Base-by-base conservation (phyloP, 1,284 basidiomycete genomes). In the Phellopilus nigrolimitatus region DNA sequence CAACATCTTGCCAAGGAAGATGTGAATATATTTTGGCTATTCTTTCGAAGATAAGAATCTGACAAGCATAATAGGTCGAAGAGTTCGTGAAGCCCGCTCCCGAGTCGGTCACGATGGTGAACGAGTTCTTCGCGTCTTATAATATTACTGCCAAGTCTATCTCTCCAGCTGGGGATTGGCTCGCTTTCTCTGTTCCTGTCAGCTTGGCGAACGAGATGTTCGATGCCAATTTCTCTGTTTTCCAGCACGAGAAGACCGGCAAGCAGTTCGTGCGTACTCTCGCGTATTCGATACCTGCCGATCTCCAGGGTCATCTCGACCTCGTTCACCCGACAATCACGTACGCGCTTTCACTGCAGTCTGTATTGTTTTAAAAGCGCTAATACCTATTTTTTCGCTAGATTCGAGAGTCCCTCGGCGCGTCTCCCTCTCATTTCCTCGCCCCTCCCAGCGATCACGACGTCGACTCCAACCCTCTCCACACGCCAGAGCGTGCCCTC, bases 261-360 rank as follows among this genome's bases (percentile, higher is more conserved):
- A 49, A 49, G 37, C 38, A 51, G 37, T 43, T 37, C 12, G 43
- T 60, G 9, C 54, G 56, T 9, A 60, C 59, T 2, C 53, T 59
- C 3, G 49, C 56, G 3, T 60, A 60, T 49, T 60, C 59, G 15
- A 56, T 60, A 15, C 59, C 59, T 13, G 47, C 45, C 3, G 52
- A 47, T 9, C 52, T 60, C 30, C 45, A 57, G 33, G 53, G 56
- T 12, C 57, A 59, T 39, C 41, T 60, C 37, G 42, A 57, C 36
- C 47, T 60, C 28, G 60, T 67, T 5, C 65, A 68, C 49, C 66
- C 66, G 8, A 63, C 62, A 4, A 51, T 56, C 28, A 55, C 56
- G 59, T 59, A 39, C 5, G 56, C 19, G 8, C 12, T 37, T 37
- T 4, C 4, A 8, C 4, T 8, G 4, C 33, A 13, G 7, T 36